Conservation (phyloP, 2,329 filamentous ascomycete genomes). For the Neopestalotiopsis clavispora region DNA sequence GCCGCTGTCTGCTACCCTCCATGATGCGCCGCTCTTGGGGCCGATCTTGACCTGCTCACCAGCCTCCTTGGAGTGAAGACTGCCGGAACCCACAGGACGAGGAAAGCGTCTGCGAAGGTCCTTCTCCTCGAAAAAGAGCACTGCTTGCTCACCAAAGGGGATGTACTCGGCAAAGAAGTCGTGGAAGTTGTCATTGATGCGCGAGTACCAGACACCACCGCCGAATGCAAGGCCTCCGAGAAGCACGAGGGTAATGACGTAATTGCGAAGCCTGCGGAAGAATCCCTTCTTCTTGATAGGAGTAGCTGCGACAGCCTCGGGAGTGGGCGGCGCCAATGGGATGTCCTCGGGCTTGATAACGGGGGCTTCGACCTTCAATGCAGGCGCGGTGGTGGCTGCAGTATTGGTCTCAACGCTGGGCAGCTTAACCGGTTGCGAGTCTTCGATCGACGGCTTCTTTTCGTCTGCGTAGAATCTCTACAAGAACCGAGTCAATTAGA, state of each 20-base stretch:
- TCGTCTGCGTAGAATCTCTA: constrained; percentile 64
- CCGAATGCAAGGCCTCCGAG: constrained; percentile 80
- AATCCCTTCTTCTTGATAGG: constrained; percentile 65
- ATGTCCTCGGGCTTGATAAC: constrained; percentile 44
- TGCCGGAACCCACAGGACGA: constrained; percentile 47
- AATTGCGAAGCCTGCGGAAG: constrained; percentile 75
- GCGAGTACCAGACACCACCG: constrained; percentile 89
- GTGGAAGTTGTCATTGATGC: constrained; percentile 96
- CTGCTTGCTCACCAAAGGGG: constrained; percentile 91
- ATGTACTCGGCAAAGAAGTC: constrained; percentile 99
- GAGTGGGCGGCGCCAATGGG: constrained; percentile 45
- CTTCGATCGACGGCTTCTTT: constrained; percentile 53
- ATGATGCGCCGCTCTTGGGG: constrained; percentile 83
- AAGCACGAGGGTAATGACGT: constrained; percentile 77
- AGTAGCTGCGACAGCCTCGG: constrained; percentile 32
- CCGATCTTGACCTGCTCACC: constrained; percentile 82
- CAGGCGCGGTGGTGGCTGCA: constrained; percentile 47
- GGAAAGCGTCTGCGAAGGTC: constrained; percentile 89
- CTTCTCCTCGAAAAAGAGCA: constrained; percentile 93
- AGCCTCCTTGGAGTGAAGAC: constrained; percentile 57
- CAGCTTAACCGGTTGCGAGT: constrained; percentile 55
- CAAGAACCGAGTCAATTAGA: constrained; percentile 21
- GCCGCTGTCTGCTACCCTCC: constrained; percentile 44
- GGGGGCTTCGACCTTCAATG: constrained; percentile 37
- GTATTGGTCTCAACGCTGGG: constrained; percentile 59